Conservation (phyloP, 352 stramenopile species). For the Phytopythium sindhum region DNA sequence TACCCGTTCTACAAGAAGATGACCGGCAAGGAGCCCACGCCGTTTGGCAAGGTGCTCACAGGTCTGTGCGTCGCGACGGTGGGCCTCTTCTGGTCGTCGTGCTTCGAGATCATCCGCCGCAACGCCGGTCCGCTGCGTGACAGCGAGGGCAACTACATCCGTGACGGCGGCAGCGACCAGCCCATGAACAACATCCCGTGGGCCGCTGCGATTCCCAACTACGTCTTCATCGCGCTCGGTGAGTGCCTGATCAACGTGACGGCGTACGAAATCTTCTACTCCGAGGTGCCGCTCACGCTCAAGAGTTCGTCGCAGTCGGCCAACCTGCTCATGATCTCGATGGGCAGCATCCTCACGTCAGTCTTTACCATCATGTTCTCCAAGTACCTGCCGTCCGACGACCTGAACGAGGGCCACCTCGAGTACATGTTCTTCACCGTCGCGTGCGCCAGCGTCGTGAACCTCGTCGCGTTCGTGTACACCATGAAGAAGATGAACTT, state of each 20-base stretch:
- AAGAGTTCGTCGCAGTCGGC: conserved; percentile 46
- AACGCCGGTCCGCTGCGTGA: conserved; percentile 36
- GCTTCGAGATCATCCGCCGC: conserved; percentile 54
- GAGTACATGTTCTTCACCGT: conserved; percentile 67
- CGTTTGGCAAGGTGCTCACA: conserved; percentile 30
- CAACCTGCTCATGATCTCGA: conserved; percentile 56
- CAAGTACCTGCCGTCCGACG: conserved; percentile 38
- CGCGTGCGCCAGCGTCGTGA: conserved; percentile 39
- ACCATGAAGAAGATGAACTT: conserved; percentile 65
- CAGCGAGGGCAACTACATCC: conserved; percentile 27
- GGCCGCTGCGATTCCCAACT: conserved; percentile 44
- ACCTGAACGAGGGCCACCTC: conserved; percentile 60
- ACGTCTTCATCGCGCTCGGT: conserved; percentile 51
- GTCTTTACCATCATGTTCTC: conserved; percentile 71
- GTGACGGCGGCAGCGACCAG: conserved; percentile 34
- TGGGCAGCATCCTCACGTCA: conserved; percentile 53
- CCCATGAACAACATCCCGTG: conserved; percentile 64
- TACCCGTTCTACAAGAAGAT: conserved; percentile 31
- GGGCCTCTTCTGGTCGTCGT: conserved; percentile 27
- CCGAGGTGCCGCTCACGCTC: conserved; percentile 39
- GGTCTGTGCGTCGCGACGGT: conserved; percentile 1
- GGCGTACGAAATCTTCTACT: conserved; percentile 60
- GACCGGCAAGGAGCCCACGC: conserved; percentile 18
- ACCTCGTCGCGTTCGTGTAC: conserved; percentile 42
- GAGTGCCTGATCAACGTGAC: conserved; percentile 67